Evolutionary conservation across 306 rosid genomes (phyloP).

Genomic region (Inga oerstediana): DNA sequence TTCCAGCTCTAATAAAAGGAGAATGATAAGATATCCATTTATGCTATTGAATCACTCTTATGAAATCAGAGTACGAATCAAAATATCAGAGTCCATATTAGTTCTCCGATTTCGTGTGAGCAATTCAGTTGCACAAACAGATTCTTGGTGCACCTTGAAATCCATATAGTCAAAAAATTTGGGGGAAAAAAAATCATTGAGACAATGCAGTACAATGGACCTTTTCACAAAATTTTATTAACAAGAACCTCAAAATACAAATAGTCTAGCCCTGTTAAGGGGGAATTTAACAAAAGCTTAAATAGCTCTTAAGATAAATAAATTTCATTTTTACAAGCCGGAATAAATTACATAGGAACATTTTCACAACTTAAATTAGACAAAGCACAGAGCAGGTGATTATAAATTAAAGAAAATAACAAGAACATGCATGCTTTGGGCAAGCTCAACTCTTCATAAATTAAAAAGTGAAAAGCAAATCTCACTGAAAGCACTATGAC

Average conservation of each 20-base stretch:
- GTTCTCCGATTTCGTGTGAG: too few species aligned
- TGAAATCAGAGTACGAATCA: too few species aligned
- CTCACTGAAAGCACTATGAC: slow-evolving; percentile 50
- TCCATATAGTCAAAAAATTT: too few species aligned
- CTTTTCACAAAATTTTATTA: slow-evolving; percentile 23
- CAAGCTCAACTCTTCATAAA: slow-evolving; percentile 48
- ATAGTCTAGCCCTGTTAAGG: slow-evolving; percentile 13
- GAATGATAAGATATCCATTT: too few species aligned
- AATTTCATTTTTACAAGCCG: slow-evolving; percentile 44
- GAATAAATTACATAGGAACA: slow-evolving; percentile 66
- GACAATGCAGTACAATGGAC: neutral
- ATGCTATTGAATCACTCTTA: too few species aligned
- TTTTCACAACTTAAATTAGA: slow-evolving; percentile 56
- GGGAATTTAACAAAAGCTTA: neutral
- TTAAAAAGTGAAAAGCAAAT: slow-evolving; percentile 38
- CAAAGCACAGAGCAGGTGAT: slow-evolving; percentile 61
- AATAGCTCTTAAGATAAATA: slow-evolving; percentile 36
- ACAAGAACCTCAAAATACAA: slow-evolving; percentile 27
- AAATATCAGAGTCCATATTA: too few species aligned
- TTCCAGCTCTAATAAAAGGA: too few species aligned
- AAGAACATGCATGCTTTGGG: slow-evolving; percentile 39
- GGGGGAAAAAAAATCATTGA: neutral
- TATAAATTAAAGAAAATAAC: slow-evolving; percentile 50
- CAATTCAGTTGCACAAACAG: too few species aligned
- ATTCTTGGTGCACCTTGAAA: too few species aligned